Conservation (phyloP, 371 early-diverging fungal genomes). For the Saksenaea oblongispora region DNA sequence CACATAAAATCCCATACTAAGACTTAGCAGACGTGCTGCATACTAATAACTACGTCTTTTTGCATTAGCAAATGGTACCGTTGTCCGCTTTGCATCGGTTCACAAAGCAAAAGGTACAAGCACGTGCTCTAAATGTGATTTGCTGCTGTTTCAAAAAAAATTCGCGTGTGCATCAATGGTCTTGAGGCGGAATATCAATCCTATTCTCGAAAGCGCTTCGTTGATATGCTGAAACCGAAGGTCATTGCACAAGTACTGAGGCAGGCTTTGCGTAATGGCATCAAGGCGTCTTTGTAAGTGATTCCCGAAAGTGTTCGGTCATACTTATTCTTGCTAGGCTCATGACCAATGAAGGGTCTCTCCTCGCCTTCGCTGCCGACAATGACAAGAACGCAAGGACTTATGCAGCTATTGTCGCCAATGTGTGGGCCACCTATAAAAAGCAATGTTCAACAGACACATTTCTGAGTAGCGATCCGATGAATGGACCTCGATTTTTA, state of each 20-base stretch:
- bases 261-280: slow-evolving; percentile 66
- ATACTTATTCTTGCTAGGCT: slow-evolving; percentile 43
- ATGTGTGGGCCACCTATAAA: slow-evolving; percentile 79
- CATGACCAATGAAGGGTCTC: slow-evolving; percentile 71
- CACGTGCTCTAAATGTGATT: no score
- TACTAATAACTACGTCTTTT: no score
- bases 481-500: slow-evolving; percentile 51
- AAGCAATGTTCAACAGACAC: slow-evolving; percentile 39
- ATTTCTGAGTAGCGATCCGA: slow-evolving; percentile 28
- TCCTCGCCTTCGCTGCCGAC: slow-evolving; percentile 71
- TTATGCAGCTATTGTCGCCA: slow-evolving; percentile 74
- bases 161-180: background rate
- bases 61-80: no score
- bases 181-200: background rate
- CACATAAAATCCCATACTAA: no score
- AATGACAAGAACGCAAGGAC: slow-evolving; percentile 65
- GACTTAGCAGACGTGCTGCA: no score
- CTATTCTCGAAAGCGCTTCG: background rate
- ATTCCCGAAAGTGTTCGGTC: background rate
- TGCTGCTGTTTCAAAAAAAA: no score
- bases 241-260: slow-evolving; percentile 68
- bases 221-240: slow-evolving; percentile 68
- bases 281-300: slow-evolving; percentile 66
- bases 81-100: no score
- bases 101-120: no score